Percentiles rank a stretch among this genome's conserved stretches.
phyloP scores from a whole-genome alignment of 768 basidiomycete species.

The Kwoniella mangroviensis region DNA sequence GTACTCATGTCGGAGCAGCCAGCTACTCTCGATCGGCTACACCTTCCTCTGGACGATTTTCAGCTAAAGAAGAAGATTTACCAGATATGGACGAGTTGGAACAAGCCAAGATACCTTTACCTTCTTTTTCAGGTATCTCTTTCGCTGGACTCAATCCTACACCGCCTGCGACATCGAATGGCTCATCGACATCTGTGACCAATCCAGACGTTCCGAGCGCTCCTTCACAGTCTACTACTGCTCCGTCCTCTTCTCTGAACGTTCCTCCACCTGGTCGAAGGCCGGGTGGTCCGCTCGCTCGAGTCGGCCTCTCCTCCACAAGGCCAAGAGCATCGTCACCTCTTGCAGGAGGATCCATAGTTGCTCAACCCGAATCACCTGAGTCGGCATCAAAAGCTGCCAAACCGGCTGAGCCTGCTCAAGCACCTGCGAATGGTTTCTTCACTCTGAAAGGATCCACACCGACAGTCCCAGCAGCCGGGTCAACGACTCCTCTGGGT shows the following conservation, averaged over 20 bases:
- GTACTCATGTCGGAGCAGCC: slow-evolving; percentile 40
- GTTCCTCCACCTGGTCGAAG: slow-evolving; percentile 12
- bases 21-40: slow-evolving; percentile 39
- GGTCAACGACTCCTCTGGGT: slow-evolving; percentile 24
- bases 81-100: slow-evolving; percentile 51
- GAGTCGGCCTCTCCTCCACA: slow-evolving; percentile 31
- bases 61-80: slow-evolving; percentile 53
- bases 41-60: slow-evolving; percentile 43
- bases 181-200: neutral
- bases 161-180: slow-evolving; percentile 5
- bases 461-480: slow-evolving; percentile 12
- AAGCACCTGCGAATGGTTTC: slow-evolving; percentile 23
- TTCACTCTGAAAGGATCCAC: slow-evolving; percentile 24
- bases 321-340: slow-evolving; percentile 51
- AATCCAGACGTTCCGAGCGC: neutral
- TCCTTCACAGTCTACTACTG: neutral
- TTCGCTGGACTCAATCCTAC: slow-evolving; percentile 29
- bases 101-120: slow-evolving; percentile 43
- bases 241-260: slow-evolving; percentile 14
- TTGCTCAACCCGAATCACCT: slow-evolving; percentile 47
- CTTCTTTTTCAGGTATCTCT: slow-evolving; percentile 45
- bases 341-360: slow-evolving; percentile 46
- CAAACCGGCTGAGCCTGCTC: slow-evolving; percentile 6
- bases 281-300: slow-evolving; percentile 32
- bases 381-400: slow-evolving; percentile 19